phyloP scores from a whole-genome alignment of 2,329 filamentous ascomycete genomes.

The Cladophialophora immunda region DNA sequence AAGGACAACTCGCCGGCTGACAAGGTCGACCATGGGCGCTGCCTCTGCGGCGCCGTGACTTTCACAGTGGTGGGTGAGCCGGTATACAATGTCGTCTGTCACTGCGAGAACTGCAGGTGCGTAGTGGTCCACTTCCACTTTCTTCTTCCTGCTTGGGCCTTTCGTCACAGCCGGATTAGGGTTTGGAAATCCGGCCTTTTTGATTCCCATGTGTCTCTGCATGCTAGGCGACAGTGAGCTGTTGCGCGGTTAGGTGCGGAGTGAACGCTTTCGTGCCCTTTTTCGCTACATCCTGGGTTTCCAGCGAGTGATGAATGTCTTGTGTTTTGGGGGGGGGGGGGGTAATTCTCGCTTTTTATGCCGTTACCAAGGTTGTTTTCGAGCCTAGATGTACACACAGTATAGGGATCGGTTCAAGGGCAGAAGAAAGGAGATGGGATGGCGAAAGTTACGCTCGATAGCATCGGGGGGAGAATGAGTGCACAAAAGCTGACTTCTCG shows the following conservation, averaged over 20 bases:
- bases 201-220: no score
- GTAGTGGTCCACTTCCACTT: background rate
- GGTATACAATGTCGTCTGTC: conserved; percentile 35
- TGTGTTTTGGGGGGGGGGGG: no score
- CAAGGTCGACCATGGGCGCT: conserved; percentile 27
- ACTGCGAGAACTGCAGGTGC: conserved; percentile 36
- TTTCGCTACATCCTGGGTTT: no score
- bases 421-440: background rate
- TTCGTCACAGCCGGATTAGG: background rate
- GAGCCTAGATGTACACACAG: no score
- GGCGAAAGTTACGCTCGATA: background rate
- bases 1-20: background rate
- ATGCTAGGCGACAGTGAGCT: no score
- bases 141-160: background rate
- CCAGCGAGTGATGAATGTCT: no score
- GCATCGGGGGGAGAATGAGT: background rate
- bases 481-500: background rate
- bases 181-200: no score
- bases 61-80: conserved; percentile 33
- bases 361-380: no score
- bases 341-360: no score
- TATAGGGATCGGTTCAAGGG: no score
- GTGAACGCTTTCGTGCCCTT: no score
- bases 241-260: no score
- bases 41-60: conserved; percentile 32